Base-by-base conservation (phyloP, 768 basidiomycete genomes). In the Trametes villosa region DNA sequence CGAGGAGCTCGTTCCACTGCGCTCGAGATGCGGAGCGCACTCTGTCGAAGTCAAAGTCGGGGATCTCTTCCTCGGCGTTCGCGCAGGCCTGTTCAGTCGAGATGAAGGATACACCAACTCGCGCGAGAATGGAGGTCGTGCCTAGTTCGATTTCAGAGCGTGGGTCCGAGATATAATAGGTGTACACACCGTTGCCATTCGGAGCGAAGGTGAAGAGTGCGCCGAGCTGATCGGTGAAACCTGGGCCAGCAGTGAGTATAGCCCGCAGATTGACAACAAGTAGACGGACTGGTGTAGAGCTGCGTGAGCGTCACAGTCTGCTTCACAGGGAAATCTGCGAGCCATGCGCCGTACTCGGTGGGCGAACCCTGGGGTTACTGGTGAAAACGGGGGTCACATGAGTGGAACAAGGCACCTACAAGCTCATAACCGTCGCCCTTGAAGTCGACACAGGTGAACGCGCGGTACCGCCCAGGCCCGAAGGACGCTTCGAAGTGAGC, bases 41-140 rank as follows among this genome's bases (percentile, higher is more conserved):
- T 9, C 67, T 65, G 3, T 81, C 80, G 64, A 87, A 86, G 57
- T 83, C 80, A 65, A 81, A 86, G 61, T 81, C 75, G 0, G 83
- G 81, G 5, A 88, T 84, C 65, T 88, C 87, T 47, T 79, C 74
- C 60, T 85, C 82, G 1, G 86, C 86, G 59, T 85, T 87, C 5
- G 74, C 66, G 65, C 86, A 88, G 0, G 87, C 87, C 65, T 87
- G 86, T 1, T 78, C 78, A 15, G 76, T 72, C 2, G 86, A 87
- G 51, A 87, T 83, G 63, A 87, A 80, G 0, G 86, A 87, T 4
- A 88, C 81, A 11, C 87, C 86, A 2, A 84, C 80, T 13, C 86
- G 82, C 1, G 78, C 85, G 11, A 86, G 76, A 56, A 88, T 82
- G 0, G 78, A 75, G 0, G 81, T 82, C 6, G 56, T 49, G 13